These are phyloP conservation scores for Ajuga reptans DNA, from an alignment of 305 asterid genomes.

Conservation along the genomic window DNA sequence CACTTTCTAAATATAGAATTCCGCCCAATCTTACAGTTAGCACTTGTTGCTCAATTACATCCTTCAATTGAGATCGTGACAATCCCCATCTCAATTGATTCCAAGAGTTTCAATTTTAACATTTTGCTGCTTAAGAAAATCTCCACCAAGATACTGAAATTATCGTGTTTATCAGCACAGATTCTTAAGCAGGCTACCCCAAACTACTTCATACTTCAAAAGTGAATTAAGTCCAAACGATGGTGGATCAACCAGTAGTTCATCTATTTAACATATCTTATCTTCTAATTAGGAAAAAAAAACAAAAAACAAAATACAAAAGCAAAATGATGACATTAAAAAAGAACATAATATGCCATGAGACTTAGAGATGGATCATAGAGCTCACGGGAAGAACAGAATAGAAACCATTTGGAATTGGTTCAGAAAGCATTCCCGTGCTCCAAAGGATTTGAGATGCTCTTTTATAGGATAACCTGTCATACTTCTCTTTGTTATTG, in stretches of 20 bases:
- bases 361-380: constrained; percentile 19
- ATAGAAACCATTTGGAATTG: constrained; percentile 93
- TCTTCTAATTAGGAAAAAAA: constrained; percentile 6
- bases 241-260: background rate
- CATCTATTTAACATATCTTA: constrained; percentile 10
- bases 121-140: constrained; percentile 5
- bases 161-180: background rate
- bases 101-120: background rate
- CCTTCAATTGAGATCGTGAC: background rate
- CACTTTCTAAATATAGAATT: background rate
- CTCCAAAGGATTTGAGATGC: constrained; percentile 93
- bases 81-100: background rate
- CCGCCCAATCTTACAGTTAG: background rate
- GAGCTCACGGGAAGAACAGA: constrained; percentile 83
- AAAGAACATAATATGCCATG: constrained; percentile 4
- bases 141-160: constrained; percentile 3
- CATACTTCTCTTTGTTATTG: constrained; percentile 37
- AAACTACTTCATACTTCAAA: constrained; percentile 1
- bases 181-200: constrained; percentile 6
- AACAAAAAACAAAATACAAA: no score
- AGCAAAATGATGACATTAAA: constrained; percentile 2
- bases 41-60: background rate
- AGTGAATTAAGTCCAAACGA: background rate
- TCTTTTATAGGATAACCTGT: constrained; percentile 36
- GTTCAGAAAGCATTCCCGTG: constrained; percentile 79